Base-by-base conservation (phyloP, 371 early-diverging fungal genomes). In the Sporodiniella umbellata region DNA sequence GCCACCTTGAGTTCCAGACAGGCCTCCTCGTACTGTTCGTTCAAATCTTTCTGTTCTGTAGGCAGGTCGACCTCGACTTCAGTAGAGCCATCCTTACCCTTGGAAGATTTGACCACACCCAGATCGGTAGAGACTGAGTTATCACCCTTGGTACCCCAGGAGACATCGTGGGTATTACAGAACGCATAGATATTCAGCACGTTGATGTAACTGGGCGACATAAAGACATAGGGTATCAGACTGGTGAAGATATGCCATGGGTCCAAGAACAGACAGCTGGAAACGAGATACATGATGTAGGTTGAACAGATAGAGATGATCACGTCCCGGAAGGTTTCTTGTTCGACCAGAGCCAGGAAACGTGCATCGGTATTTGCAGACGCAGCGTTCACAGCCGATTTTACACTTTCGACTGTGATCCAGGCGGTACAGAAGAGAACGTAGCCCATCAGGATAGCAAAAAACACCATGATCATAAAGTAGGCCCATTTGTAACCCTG, bases 61-160 rank as follows among this genome's bases (percentile, higher is more conserved):
- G 91, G 87, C 15, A 90, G 58, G 12, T 80, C 75, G 37, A 95
- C 80, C 46, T 79, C 70, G 4, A 72, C 81, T 15, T 75, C 69
- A 37, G 64, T 67, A 8, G 64, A 66, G 22, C 72, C 79, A 15
- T 65, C 68, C 38, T 67, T 72, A 49, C 79, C 72, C 54, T 79
- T 72, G 28, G 62, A 72, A 49, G 73, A 53, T 62, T 80, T 81
- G 58, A 83, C 87, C 2, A 79, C 78, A 51, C 87, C 88, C 37
- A 86, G 68, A 67, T 83, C 80, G 17, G 72, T 78, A 19, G 68
- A 62, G 12, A 78, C 68, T 33, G 60, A 63, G 54, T 78, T 85
- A 56, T 87, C 93, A 56, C 95, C 94, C 75, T 94, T 94, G 23
- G 96, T 95, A 38, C 96, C 96, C 96, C 96, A 95, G 3, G 90